phyloP scores from a whole-genome alignment of 352 stramenopile species.

The Pythium oligandrum region DNA sequence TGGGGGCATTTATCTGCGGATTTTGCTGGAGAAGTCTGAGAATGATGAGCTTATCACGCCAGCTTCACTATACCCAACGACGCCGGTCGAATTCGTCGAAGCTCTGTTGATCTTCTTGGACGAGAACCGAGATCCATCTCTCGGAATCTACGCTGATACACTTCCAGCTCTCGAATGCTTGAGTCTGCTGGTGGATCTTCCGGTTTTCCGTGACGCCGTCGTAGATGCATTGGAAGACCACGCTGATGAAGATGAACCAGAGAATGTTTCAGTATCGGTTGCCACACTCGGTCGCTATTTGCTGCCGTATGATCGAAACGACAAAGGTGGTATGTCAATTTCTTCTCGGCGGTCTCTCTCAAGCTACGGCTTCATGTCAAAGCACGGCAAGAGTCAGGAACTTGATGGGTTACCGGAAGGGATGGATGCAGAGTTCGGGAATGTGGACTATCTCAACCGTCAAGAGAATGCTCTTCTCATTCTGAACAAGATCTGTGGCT shows the following conservation, averaged over 20 bases:
- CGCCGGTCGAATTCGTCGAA: conserved; percentile 53
- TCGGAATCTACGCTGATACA: conserved; percentile 77
- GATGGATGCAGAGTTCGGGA: conserved; percentile 74
- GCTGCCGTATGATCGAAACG: conserved; percentile 54
- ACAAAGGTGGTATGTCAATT: conserved; percentile 60
- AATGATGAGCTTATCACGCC: conserved; percentile 35
- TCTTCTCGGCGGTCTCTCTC: conserved; percentile 72
- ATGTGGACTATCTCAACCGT: conserved; percentile 65
- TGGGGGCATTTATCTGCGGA: conserved; percentile 63
- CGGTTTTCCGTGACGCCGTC: conserved; percentile 45
- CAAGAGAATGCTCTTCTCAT: conserved; percentile 75
- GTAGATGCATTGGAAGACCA: conserved; percentile 64
- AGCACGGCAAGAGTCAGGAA: conserved; percentile 26
- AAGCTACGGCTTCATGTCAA: conserved; percentile 68
- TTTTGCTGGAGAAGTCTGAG: conserved; percentile 58
- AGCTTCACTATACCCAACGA: conserved; percentile 48
- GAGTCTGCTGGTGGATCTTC: conserved; percentile 60
- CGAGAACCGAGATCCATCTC: conserved; percentile 65
- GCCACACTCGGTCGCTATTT: conserved; percentile 71
- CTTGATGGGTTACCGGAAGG: conserved; percentile 23
- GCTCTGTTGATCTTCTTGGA: conserved; percentile 73
- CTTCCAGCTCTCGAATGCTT: conserved; percentile 66
- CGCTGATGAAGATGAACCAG: conserved; percentile 51
- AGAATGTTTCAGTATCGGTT: conserved; percentile 69
- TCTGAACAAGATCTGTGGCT: conserved; percentile 75